A percentile compares a stretch with the other conserved stretches of the same genome.
Conservation (phyloP, 257 asterid genomes). For the Fraxinus excelsior region DNA sequence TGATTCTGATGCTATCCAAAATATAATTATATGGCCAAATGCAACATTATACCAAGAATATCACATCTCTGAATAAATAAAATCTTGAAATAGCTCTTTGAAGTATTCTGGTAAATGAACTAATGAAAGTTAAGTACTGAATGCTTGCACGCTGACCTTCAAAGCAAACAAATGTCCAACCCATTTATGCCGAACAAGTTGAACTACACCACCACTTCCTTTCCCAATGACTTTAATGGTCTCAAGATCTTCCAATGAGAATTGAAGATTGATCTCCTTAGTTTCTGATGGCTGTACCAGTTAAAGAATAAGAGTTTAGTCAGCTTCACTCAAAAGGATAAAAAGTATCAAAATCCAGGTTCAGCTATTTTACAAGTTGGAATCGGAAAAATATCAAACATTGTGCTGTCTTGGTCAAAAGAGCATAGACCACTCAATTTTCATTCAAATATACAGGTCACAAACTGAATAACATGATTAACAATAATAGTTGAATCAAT, state of each 20-base stretch:
- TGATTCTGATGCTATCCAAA: background rate
- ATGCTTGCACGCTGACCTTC: slow-evolving; percentile 59
- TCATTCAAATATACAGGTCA: background rate
- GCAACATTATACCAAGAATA: background rate
- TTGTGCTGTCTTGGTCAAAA: background rate
- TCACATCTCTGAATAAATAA: background rate
- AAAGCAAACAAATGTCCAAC: slow-evolving; percentile 85
- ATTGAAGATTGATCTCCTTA: slow-evolving; percentile 80
- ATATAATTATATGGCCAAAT: background rate
- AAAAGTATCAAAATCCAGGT: background rate
- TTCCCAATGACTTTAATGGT: slow-evolving; percentile 95
- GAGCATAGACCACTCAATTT: background rate
- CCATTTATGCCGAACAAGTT: slow-evolving; percentile 98
- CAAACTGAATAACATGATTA: background rate
- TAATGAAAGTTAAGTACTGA: background rate
- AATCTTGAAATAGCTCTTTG: background rate
- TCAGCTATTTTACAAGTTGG: background rate
- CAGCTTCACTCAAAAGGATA: slow-evolving; percentile 16
- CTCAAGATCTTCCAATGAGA: slow-evolving; percentile 94
- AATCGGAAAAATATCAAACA: background rate
- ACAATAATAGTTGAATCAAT: background rate
- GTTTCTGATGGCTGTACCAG: slow-evolving; percentile 58
- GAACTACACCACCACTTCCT: slow-evolving; percentile 98
- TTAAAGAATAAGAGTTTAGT: slow-evolving; percentile 21
- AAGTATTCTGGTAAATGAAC: slow-evolving; percentile 14